Percentiles rank a stretch among this genome's conserved stretches.
These are phyloP conservation scores for Jatropha multifida DNA, from an alignment of 441 rosid species.

Conservation along the genomic window DNA sequence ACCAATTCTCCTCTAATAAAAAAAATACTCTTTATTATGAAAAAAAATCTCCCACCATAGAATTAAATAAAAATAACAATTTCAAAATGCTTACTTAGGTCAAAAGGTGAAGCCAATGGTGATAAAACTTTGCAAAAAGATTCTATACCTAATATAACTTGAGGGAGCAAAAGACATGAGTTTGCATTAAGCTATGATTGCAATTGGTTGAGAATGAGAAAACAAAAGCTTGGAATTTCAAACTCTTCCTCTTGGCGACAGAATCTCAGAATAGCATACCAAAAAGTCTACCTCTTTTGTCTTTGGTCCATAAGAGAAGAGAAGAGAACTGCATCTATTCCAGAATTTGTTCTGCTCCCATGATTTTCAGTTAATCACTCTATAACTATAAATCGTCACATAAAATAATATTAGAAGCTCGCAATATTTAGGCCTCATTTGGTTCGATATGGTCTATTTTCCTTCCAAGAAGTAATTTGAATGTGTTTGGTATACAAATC, in stretches of 20 bases:
- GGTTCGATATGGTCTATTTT: no score
- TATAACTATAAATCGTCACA: conserved; percentile 3
- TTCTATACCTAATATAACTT: neutral
- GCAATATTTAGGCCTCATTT: no score
- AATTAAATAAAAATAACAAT: no score
- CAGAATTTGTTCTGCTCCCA: neutral
- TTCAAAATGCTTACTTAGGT: neutral
- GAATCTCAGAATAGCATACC: neutral
- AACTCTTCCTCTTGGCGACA: neutral
- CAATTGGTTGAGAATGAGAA: no score
- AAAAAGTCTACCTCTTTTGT: neutral
- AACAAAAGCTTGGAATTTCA: neutral
- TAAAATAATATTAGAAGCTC: neutral
- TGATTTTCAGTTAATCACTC: neutral
- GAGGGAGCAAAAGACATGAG: neutral
- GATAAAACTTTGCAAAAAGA: neutral
- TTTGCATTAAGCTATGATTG: neutral
- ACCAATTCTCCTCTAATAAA: no score
- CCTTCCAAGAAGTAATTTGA: no score
- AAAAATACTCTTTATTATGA: no score
- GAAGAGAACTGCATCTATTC: neutral
- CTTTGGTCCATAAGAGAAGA: neutral
- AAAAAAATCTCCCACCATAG: no score
- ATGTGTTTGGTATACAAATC: no score
- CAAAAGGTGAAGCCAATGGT: neutral